phyloP scores from a whole-genome alignment of 75 land plant genomes.

The Pinus taeda region DNA sequence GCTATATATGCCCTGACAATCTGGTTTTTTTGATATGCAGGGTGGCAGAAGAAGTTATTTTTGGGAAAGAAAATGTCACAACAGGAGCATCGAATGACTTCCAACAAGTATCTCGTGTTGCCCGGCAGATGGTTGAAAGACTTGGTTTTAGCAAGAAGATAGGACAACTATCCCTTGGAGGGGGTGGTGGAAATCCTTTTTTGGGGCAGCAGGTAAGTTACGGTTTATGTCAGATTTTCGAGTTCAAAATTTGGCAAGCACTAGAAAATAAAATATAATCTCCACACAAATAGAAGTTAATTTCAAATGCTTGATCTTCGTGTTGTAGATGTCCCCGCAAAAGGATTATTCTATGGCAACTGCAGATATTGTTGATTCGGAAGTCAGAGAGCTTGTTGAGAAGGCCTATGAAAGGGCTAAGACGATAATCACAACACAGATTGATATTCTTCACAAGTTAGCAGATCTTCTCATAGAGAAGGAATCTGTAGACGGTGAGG shows the following conservation, averaged over 20 bases:
- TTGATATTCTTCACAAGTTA: slow-evolving; percentile 97
- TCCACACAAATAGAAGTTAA: background rate
- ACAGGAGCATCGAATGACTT: slow-evolving; percentile 99
- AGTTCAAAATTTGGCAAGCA: background rate
- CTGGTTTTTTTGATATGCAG: slow-evolving; percentile 25
- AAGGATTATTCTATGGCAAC: slow-evolving; percentile 99
- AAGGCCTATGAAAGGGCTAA: slow-evolving; percentile 82
- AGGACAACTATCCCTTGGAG: slow-evolving; percentile 94
- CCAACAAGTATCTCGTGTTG: slow-evolving; percentile 99
- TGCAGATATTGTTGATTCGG: slow-evolving; percentile 95
- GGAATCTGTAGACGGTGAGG: slow-evolving; percentile 99
- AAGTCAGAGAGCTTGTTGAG: slow-evolving; percentile 96
- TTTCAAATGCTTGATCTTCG: too few species aligned
- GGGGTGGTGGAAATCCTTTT: slow-evolving; percentile 97
- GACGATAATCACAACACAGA: slow-evolving; percentile 81
- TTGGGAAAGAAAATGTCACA: slow-evolving; percentile 94
- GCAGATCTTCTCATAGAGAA: slow-evolving; percentile 97
- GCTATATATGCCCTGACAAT: background rate
- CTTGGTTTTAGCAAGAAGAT: slow-evolving; percentile 99
- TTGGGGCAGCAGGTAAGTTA: slow-evolving; percentile 84
- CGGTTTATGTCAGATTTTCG: background rate
- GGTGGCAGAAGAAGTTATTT: slow-evolving; percentile 98
- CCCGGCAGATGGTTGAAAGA: slow-evolving; percentile 99
- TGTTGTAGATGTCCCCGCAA: slow-evolving; percentile 75
- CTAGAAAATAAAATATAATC: background rate